Conservation (phyloP, 768 basidiomycete species). For the Mycena polygramma region DNA sequence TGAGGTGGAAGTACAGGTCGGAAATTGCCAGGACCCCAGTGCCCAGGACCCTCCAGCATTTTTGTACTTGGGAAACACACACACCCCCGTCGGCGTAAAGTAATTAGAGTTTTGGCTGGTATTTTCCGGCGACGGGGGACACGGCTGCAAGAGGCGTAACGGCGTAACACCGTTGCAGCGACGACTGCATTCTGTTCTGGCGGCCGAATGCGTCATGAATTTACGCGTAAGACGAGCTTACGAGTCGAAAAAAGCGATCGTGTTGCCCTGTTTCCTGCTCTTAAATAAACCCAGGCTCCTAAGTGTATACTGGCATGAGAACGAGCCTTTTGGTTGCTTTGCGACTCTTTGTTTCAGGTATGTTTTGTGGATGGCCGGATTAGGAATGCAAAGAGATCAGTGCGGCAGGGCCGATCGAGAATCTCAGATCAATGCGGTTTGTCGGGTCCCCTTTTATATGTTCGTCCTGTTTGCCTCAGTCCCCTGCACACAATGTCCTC, state of each 20-base stretch:
- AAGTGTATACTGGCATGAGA: conserved; percentile 23
- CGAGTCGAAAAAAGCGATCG: not conserved
- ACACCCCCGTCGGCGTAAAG: too few relatives aligned
- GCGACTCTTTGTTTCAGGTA: conserved; percentile 9
- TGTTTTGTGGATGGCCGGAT: conserved; percentile 10
- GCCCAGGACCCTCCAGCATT: too few relatives aligned
- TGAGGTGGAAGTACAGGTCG: too few relatives aligned
- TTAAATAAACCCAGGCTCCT: conserved; percentile 5
- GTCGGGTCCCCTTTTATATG: conserved; percentile 56
- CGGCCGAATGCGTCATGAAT: too few relatives aligned
- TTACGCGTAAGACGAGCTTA: too few relatives aligned
- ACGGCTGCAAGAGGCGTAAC: too few relatives aligned
- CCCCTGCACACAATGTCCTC: conserved; percentile 73
- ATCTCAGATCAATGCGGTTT: conserved; percentile 27
- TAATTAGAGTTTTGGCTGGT: too few relatives aligned
- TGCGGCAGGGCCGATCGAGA: conserved; percentile 26
- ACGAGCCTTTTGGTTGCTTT: conserved; percentile 9
- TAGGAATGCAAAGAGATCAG: conserved; percentile 13
- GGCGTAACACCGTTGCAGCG: not conserved
- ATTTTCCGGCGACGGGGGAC: too few relatives aligned
- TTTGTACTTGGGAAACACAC: too few relatives aligned
- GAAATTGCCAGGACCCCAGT: too few relatives aligned
- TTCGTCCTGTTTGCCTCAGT: conserved; percentile 48
- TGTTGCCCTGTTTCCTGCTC: too few relatives aligned
- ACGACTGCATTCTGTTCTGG: too few relatives aligned